A percentile compares a stretch with the other conserved stretches of the same genome.
Conservation (phyloP, 352 stramenopile genomes). For the Achlya hypogyna region DNA sequence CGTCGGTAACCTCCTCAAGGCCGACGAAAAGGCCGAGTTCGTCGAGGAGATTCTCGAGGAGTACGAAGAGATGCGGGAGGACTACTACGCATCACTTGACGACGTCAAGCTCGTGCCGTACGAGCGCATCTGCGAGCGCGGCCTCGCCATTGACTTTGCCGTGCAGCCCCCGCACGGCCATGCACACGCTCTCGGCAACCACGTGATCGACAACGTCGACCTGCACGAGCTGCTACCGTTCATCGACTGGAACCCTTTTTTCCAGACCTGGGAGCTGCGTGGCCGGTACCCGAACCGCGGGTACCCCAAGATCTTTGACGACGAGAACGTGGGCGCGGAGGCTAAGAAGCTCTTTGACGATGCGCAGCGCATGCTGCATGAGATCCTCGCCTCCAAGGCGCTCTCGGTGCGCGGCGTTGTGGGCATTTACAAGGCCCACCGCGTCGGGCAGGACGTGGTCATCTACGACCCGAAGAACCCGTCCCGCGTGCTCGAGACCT, state of each 20-base stretch:
- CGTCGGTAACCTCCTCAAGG: slow-evolving; percentile 85
- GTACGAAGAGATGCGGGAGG: slow-evolving; percentile 86
- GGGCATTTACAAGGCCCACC: slow-evolving; percentile 93
- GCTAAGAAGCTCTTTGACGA: slow-evolving; percentile 97
- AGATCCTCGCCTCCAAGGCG: slow-evolving; percentile 90
- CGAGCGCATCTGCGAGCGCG: slow-evolving; percentile 45
- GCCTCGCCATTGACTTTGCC: slow-evolving; percentile 88
- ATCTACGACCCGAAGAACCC: slow-evolving; percentile 86
- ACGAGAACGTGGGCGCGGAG: slow-evolving; percentile 90
- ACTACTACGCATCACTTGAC: slow-evolving; percentile 74
- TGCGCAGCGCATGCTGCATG: slow-evolving; percentile 88
- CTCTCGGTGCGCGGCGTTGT: slow-evolving; percentile 89
- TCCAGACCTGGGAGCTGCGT: slow-evolving; percentile 96
- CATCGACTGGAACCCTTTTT: slow-evolving; percentile 99
- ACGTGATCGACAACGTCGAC: slow-evolving; percentile 77
- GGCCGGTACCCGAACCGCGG: slow-evolving; percentile 96
- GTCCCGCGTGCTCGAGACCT: slow-evolving; percentile 72
- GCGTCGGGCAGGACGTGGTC: slow-evolving; percentile 89
- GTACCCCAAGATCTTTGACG: slow-evolving; percentile 98
- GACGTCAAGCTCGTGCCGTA: slow-evolving; percentile 60
- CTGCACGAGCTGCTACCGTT: slow-evolving; percentile 90
- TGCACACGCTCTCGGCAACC: slow-evolving; percentile 77
- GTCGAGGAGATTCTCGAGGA: slow-evolving; percentile 91
- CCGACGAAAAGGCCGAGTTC: slow-evolving; percentile 88
- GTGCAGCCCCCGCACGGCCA: slow-evolving; percentile 71